Evolutionary conservation across 805 yeast genomes (phyloP).

Genomic region (Millerozyma miso): DNA sequence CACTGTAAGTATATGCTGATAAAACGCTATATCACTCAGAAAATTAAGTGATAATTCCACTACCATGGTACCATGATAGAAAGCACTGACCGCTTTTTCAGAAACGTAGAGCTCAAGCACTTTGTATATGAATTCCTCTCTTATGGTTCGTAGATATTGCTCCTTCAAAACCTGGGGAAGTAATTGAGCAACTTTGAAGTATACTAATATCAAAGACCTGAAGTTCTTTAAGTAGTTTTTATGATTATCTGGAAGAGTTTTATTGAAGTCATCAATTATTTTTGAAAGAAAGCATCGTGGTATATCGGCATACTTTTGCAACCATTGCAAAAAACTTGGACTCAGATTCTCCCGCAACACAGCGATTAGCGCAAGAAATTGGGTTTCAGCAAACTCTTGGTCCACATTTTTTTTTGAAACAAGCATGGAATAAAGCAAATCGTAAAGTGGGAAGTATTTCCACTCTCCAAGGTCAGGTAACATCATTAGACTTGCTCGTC

Average conservation of each 20-base stretch:
- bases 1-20: not conserved
- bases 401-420: slow-evolving; percentile 3
- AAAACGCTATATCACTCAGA: not conserved
- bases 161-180: not conserved
- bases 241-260: not conserved
- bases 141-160: not conserved
- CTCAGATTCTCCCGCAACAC: not conserved
- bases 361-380: not conserved
- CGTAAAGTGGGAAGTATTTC: slow-evolving; percentile 18
- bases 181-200: not conserved
- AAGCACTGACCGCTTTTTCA: not conserved
- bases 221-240: not conserved
- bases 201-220: slow-evolving; percentile 3
- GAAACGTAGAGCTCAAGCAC: not conserved
- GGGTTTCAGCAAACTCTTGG: not conserved
- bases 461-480: not conserved
- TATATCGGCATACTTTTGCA: slow-evolving; percentile 5
- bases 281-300: slow-evolving; percentile 5
- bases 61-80: not conserved
- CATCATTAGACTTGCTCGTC: not conserved
- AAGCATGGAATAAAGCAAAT: slow-evolving; percentile 15
- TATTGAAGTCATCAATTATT: slow-evolving; percentile 3
- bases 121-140: not conserved
- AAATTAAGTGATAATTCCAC: not conserved
- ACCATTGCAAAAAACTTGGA: slow-evolving; percentile 5